Evolutionary conservation across 2,329 filamentous ascomycete genomes (phyloP), one percentile per base, ranked within the genome.

Genomic region (Pseudogymnoascus sp.): DNA sequence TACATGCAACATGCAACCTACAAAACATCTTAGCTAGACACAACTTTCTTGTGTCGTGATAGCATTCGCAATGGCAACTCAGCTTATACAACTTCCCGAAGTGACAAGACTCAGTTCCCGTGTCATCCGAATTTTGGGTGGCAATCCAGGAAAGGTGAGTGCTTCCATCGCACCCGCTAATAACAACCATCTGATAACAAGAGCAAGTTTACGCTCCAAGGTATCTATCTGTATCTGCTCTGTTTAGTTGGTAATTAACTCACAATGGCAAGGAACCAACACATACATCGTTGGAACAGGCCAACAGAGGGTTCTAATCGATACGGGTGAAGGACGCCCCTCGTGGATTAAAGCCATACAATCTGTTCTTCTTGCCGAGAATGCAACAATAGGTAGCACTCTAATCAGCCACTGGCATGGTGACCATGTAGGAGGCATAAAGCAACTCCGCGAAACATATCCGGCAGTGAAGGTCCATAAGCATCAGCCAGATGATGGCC

Each of bases 361-460:
- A 66, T 76, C 79, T 3, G 84, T 87, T 0, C 80, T 97, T 2
- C 74, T 79, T 5, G 76, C 84, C 23, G 90, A 96, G 72, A 81
- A 86, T 23, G 88, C 88, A 19, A 82, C 79, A 0, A 78, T 97
- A 23, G 79, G 84, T n/a, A 78, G 80, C 16, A 86, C 87, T 0
- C 79, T 99, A 22, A 79, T 99, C 58, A 95, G 92, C 0, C 94
- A 99, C 74, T 96, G 92, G 91, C 94, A 99, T 72, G 83, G 78
- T 42, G 94, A 99, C 71, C 94, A 99, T 72, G 82, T 87, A 5
- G 84, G 86, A 23, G 94, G 94, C 6, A 82, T 97, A 23, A 72
- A 77, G 2, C 86, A 95, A 69, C 78, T 97, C 0, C 77, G 86
- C 16, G 74, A 76, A 12, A 72, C 88, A 23, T 89, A 80, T n/a